Evolutionary conservation across 768 basidiomycete species (phyloP), one percentile per base, ranked within the genome.

Genomic region (Neoboletus subvelutipes): DNA sequence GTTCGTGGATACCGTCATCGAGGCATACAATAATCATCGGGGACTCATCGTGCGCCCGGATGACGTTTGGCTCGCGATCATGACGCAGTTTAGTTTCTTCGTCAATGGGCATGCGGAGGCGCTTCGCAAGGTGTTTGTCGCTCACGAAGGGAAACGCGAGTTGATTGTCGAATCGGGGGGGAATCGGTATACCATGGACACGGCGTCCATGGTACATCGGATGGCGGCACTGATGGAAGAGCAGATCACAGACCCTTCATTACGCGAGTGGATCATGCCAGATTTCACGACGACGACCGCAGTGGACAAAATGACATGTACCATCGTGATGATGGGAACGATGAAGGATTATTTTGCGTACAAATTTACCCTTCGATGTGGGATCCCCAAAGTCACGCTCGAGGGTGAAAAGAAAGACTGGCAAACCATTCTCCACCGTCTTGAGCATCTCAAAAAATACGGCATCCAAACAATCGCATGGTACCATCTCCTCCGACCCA

Each of bases 31-130:
- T 39, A 62, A 70, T 20, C 76, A 77, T 42, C 70, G 70, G 3
- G 64, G 71, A 1, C 70, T 82, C 36, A 65, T 77, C 51, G 62
- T 80, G 24, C 71, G 80, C 9, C 81, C 80, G 7, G 81, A 82
- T 51, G 80, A 82, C 61, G 71, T 82, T 36, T 82, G 81, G 72
- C 64, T 69, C 28, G 65, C 68, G 24, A 67, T 73, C 65, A 37
- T 74, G 47, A 61, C 64, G 15, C 77, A 78, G 57, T 72, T 77
- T 33, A 73, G 67, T 43, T 71, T 75, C 56, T 78, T 76, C 43
- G 72, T 78, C 29, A 76, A 78, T 29, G 74, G 68, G 4, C 62
- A 76, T 40, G 61, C 71, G 0, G 72, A 75, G 52, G 60, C 59
- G 4, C 61, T 78, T 17, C 74, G 76, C 20, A 63, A 56, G 2